A percentile compares a stretch with the other conserved stretches of the same genome.
These are phyloP conservation scores for Chalciporus sp. DNA, from an alignment of 1,284 basidiomycete genomes.

Conservation along the genomic window DNA sequence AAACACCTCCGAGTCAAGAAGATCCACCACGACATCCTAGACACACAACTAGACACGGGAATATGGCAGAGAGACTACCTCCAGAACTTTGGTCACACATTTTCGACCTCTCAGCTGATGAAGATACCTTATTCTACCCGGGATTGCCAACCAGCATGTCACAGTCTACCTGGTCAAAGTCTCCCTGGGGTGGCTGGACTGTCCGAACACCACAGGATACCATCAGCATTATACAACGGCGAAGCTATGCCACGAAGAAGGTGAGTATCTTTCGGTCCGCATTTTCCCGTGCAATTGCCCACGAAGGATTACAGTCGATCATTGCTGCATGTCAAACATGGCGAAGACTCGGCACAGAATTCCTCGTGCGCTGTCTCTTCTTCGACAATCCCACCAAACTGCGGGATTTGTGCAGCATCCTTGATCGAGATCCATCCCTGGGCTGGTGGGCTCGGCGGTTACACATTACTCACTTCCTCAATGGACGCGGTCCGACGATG, in stretches of 20 bases:
- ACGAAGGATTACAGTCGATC: conserved; percentile 50
- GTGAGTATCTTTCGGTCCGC: conserved; percentile 35
- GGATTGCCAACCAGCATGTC: conserved; percentile 60
- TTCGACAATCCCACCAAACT: conserved; percentile 58
- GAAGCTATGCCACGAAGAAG: conserved; percentile 66
- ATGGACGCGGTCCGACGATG: conserved; percentile 33
- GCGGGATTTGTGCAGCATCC: conserved; percentile 44
- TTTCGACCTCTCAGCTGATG: conserved; percentile 67
- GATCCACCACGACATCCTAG: not conserved
- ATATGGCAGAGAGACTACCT: conserved; percentile 48
- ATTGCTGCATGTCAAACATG: conserved; percentile 60
- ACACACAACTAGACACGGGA: not conserved
- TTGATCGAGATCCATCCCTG: conserved; percentile 51
- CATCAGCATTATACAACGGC: conserved; percentile 53
- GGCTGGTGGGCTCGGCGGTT: conserved; percentile 70
- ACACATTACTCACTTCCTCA: conserved; percentile 57
- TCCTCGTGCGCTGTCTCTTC: conserved; percentile 65
- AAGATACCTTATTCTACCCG: conserved; percentile 61
- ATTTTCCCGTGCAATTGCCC: not conserved
- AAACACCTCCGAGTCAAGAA: not conserved
- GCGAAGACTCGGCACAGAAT: conserved; percentile 57
- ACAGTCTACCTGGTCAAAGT: conserved; percentile 59
- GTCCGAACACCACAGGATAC: conserved; percentile 60
- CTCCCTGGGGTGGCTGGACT: conserved; percentile 50
- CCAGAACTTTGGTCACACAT: conserved; percentile 69